Percentiles rank a stretch among this genome's conserved stretches.
Conservation (phyloP, 257 asterid genomes). For the Jacaranda copaia region DNA sequence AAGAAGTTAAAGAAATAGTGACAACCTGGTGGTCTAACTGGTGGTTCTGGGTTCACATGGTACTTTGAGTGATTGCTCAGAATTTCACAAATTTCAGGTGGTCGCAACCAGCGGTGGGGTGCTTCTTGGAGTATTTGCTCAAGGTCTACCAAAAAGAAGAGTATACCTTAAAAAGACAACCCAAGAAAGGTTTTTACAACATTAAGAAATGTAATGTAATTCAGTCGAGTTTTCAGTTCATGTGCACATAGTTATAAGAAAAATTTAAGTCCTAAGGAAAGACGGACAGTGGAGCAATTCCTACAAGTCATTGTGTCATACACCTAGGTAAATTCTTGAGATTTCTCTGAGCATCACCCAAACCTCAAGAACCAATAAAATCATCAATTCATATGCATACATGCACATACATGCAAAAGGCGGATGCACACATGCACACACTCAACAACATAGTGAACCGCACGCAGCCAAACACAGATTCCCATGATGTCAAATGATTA, state of each 20-base stretch:
- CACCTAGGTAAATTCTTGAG: background rate
- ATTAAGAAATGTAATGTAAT: background rate
- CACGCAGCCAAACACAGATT: background rate
- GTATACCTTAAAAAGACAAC: background rate
- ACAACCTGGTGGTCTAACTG: too few relatives aligned
- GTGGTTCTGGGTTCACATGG: too few relatives aligned
- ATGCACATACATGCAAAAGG: too few relatives aligned
- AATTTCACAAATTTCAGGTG: constrained; percentile 42
- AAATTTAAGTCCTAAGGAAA: background rate
- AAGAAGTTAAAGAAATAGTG: too few relatives aligned
- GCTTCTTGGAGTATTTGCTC: constrained; percentile 48
- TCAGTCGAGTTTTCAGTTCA: background rate
- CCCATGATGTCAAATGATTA: too few relatives aligned
- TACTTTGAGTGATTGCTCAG: too few relatives aligned
- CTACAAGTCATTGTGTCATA: background rate
- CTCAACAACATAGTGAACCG: background rate
- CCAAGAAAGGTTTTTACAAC: background rate
- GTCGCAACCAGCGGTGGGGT: constrained; percentile 53
- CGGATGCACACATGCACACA: background rate
- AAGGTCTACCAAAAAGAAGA: constrained; percentile 22
- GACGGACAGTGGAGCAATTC: background rate
- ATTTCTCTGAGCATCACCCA: background rate
- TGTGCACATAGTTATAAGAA: background rate
- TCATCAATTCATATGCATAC: too few relatives aligned
- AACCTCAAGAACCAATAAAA: background rate